Evolutionary conservation across 768 basidiomycete genomes (phyloP), one percentile per base, ranked within the genome.

Genomic region (Serendipita vermifera): DNA sequence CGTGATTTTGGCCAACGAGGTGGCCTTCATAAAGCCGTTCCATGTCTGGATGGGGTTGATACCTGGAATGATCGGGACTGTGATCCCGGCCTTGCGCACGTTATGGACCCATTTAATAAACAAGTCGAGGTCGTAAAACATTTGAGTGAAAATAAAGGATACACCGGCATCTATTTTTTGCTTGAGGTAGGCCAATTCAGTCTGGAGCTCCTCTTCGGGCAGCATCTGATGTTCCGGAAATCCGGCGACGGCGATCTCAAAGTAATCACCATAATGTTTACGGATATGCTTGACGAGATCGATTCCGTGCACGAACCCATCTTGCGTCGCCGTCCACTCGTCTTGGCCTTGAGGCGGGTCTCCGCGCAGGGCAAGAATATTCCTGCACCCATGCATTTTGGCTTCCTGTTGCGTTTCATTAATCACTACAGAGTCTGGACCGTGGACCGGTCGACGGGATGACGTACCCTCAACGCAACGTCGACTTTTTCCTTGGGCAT

Each of bases 401-500:
- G 92, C 92, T 69, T 92, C 87, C 91, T 94, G 64, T 11, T 55
- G 24, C 26, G 22, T 38, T 5, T 29, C n/a, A 31, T 41, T 17
- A 54, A 39, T 35, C 27, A 55, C 60, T 58, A 35, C 41, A 54
- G 17, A 41, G 39, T 17, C 15, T 7, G 17, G 11, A 26, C 27
- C 22, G 40, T 39, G 26, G 14, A n/a, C 46, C 24, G 38, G 36
- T 55, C n/a, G 6, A 55, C 57, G 57, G 6, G 13, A 57, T 22
- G 11, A 72, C 86, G 62, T 64, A 97, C 94, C 67, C 76, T 71
- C 40, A 99, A 71, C 31, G 94, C 92, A 63, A 83, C 80, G 70
- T 96, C 92, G 20, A 99, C 85, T 67, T 98, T 97, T 67, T 87
- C 84, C 65, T 77, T 76, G n/a, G 91, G 90, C 91, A 99, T 96